A percentile compares a stretch with the other conserved stretches of the same genome.
Conservation (phyloP, 2,329 filamentous ascomycete species). For the Xylaria hypoxylon region DNA sequence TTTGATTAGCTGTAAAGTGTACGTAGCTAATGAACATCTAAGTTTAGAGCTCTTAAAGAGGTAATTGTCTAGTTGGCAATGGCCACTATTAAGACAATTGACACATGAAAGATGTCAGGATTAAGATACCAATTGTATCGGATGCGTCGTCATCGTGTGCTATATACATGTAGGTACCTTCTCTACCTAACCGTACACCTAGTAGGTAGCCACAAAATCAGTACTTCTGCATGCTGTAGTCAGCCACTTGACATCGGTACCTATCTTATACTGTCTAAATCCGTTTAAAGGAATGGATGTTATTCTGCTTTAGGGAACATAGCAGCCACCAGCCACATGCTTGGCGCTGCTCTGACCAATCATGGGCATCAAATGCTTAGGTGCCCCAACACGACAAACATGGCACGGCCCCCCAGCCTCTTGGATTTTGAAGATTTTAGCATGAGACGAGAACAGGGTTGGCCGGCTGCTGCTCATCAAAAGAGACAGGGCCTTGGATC, state of each 20-base stretch:
- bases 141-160: not conserved
- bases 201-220: too few relatives aligned
- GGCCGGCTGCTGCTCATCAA: constrained; percentile 39
- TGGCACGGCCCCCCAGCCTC: constrained; percentile 38
- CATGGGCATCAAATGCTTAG: not conserved
- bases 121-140: not conserved
- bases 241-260: constrained; percentile 12
- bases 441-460: constrained; percentile 34
- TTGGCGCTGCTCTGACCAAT: constrained; percentile 29
- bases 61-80: too few relatives aligned
- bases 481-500: constrained; percentile 33
- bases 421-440: constrained; percentile 37
- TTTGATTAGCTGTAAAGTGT: too few relatives aligned
- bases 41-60: too few relatives aligned
- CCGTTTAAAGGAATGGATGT: constrained; percentile 16
- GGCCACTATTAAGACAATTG: too few relatives aligned
- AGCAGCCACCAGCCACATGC: constrained; percentile 36
- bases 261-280: constrained; percentile 4
- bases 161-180: too few relatives aligned
- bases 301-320: constrained; percentile 32
- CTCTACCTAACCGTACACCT: too few relatives aligned
- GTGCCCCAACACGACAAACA: not conserved
- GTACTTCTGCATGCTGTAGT: not conserved
- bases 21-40: too few relatives aligned
- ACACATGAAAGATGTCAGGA: too few relatives aligned